Conservation (phyloP, 192 early-diverging fungal species). For the Mortierella antarctica region DNA sequence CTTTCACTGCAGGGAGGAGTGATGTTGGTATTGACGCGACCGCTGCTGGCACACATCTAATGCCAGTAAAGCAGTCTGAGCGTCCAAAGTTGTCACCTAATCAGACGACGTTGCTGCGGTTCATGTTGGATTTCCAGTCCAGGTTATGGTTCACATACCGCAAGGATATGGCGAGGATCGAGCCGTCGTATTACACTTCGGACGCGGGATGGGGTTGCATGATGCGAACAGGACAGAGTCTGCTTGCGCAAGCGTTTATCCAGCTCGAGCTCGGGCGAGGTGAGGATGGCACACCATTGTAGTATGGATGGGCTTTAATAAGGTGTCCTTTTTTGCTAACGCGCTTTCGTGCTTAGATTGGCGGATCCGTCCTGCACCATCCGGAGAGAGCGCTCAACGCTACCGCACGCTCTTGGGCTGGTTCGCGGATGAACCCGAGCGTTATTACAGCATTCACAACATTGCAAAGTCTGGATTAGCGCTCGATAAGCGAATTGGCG, state of each 20-base stretch:
- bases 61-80: no score
- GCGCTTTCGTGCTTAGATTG: slow-evolving; percentile 26
- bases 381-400: slow-evolving; percentile 10
- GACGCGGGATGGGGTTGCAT: slow-evolving; percentile 62
- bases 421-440: slow-evolving; percentile 57
- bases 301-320: neutral
- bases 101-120: slow-evolving; percentile 33
- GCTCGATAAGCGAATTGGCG: slow-evolving; percentile 56
- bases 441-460: slow-evolving; percentile 56
- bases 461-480: slow-evolving; percentile 45
- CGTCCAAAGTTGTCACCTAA: neutral
- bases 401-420: slow-evolving; percentile 48
- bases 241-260: slow-evolving; percentile 55
- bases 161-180: slow-evolving; percentile 55
- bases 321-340: neutral
- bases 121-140: slow-evolving; percentile 52
- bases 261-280: slow-evolving; percentile 53
- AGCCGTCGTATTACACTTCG: slow-evolving; percentile 52
- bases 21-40: neutral
- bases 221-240: slow-evolving; percentile 58
- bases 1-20: neutral
- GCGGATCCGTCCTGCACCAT: slow-evolving; percentile 15
- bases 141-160: slow-evolving; percentile 56
- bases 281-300: slow-evolving; percentile 8
- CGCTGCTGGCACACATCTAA: neutral